phyloP scores from a whole-genome alignment of 257 asterid genomes.

The Petunia axillaris region DNA sequence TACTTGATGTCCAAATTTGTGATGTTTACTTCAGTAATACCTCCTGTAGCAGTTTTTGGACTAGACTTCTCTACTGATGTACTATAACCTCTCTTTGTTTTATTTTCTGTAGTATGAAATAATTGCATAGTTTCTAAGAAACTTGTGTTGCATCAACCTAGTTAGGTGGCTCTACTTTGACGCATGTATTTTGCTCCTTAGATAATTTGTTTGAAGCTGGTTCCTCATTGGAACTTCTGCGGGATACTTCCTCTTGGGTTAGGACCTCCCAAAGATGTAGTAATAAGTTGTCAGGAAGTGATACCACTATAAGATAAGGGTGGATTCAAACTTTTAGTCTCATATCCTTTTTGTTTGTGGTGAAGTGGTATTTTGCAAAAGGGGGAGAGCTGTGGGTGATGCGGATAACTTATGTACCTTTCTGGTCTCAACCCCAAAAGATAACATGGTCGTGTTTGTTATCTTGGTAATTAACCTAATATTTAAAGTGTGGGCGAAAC shows the following conservation, averaged over 20 bases:
- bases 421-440: slow-evolving; percentile 6
- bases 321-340: not conserved
- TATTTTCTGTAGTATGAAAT: not conserved
- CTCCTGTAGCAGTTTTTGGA: not conserved
- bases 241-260: no score
- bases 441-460: not conserved
- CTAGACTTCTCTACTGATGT: not conserved
- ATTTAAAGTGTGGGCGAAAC: not conserved
- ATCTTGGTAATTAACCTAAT: not conserved
- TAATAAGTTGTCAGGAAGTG: not conserved
- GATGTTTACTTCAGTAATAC: not conserved
- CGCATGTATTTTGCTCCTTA: not conserved
- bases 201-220: slow-evolving; percentile 1
- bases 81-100: not conserved
- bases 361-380: not conserved
- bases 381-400: not conserved
- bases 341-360: slow-evolving; percentile 7
- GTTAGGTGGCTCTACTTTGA: not conserved
- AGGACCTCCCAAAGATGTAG: not conserved
- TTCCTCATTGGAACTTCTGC: not conserved
- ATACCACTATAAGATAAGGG: not conserved
- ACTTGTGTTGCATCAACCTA: not conserved
- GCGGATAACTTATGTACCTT: not conserved
- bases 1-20: not conserved
- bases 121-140: not conserved